phyloP scores from a whole-genome alignment of 768 basidiomycete species.

The Termitomyces sp. region DNA sequence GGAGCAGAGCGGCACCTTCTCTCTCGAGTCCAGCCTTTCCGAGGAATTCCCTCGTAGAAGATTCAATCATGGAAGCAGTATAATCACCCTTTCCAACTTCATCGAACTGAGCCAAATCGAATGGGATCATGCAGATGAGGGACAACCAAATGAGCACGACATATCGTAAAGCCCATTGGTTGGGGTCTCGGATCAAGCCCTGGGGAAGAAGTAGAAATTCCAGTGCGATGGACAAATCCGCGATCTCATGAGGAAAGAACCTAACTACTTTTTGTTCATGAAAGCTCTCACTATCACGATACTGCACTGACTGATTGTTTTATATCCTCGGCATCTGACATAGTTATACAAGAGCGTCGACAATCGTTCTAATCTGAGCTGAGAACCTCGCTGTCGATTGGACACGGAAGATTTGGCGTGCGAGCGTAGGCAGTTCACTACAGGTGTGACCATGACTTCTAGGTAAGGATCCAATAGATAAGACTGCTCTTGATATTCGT shows the following conservation, averaged over 20 bases:
- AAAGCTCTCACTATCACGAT: slow-evolving; percentile 1
- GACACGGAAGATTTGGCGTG: slow-evolving; percentile 41
- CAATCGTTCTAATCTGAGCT: slow-evolving; percentile 43
- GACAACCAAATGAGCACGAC: slow-evolving; percentile 89
- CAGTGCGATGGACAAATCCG: slow-evolving; percentile 73
- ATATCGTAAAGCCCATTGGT: slow-evolving; percentile 81
- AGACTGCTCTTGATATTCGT: slow-evolving; percentile 88
- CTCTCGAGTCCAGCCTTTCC: slow-evolving; percentile 76
- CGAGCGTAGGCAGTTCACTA: slow-evolving; percentile 57
- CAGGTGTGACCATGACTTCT: slow-evolving; percentile 71
- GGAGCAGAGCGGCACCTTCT: slow-evolving; percentile 74
- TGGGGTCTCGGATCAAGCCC: slow-evolving; percentile 33
- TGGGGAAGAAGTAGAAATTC: slow-evolving; percentile 50
- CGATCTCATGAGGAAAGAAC: slow-evolving; percentile 90
- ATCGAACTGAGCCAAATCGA: slow-evolving; percentile 84
- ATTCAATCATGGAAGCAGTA: slow-evolving; percentile 56
- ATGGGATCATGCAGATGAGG: slow-evolving; percentile 90
- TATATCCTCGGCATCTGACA: slow-evolving; percentile 85
- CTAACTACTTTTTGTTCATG: slow-evolving; percentile 51
- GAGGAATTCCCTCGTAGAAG: slow-evolving; percentile 52
- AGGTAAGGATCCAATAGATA: slow-evolving; percentile 90
- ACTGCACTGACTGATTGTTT: slow-evolving; percentile 73
- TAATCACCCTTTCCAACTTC: slow-evolving; percentile 44
- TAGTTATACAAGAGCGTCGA: slow-evolving; percentile 70
- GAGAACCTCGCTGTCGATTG: slow-evolving; percentile 24